A percentile compares a stretch with the other conserved stretches of the same genome.
phyloP scores from a whole-genome alignment of 495 filamentous ascomycete genomes.

The Trichoderma gamsii region DNA sequence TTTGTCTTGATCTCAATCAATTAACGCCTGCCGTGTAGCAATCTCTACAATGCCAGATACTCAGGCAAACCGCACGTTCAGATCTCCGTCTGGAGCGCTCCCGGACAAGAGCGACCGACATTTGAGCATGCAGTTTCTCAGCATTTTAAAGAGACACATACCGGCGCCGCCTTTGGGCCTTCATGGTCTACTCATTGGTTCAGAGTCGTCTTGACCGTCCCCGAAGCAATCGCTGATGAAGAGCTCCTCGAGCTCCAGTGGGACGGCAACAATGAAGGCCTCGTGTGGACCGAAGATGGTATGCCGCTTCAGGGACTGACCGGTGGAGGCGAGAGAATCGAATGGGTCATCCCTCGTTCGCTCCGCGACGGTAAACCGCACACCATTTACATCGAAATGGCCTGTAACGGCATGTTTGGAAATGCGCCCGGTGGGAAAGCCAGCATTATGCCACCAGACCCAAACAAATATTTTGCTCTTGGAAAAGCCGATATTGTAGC shows the following conservation, averaged over 20 bases:
- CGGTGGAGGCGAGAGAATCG: constrained; percentile 79
- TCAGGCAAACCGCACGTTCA: constrained; percentile 71
- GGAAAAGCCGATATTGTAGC: constrained; percentile 78
- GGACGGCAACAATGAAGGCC: constrained; percentile 86
- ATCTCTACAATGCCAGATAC: constrained; percentile 67
- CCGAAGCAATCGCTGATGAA: constrained; percentile 60
- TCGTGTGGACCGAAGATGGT: constrained; percentile 85
- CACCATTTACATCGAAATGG: constrained; percentile 92
- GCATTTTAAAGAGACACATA: constrained; percentile 65
- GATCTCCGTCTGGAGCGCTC: constrained; percentile 81
- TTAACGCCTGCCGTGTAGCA: constrained; percentile 35
- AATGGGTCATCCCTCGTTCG: constrained; percentile 80
- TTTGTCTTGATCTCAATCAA: not conserved
- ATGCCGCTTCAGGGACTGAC: constrained; percentile 87
- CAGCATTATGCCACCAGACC: constrained; percentile 78
- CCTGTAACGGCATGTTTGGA: constrained; percentile 97
- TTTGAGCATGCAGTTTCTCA: constrained; percentile 83
- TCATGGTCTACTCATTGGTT: constrained; percentile 99
- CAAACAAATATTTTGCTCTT: constrained; percentile 72
- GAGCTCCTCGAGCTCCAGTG: constrained; percentile 87
- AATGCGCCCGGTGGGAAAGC: constrained; percentile 75
- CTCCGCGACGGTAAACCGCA: constrained; percentile 83
- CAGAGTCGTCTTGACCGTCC: constrained; percentile 71
- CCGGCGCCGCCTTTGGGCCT: constrained; percentile 79
- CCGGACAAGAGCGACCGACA: constrained; percentile 69